Evolutionary conservation across 2,329 filamentous ascomycete genomes (phyloP).

Genomic region (Diaporthe destruens): DNA sequence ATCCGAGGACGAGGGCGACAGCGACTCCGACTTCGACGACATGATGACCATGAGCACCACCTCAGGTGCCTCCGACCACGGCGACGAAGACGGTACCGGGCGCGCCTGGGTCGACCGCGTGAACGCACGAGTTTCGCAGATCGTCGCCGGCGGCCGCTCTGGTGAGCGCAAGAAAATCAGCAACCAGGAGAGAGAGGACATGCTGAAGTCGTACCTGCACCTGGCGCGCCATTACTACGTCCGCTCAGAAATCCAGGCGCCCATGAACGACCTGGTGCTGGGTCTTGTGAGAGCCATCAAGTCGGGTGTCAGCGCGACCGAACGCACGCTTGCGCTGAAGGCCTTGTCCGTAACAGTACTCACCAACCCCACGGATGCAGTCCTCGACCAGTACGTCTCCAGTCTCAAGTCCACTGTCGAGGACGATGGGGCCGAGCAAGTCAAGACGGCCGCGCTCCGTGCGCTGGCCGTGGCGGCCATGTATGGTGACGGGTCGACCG

Average conservation of each 20-base stretch:
- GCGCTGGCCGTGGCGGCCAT: constrained; percentile 78
- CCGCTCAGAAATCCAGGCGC: constrained; percentile 70
- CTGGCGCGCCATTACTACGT: constrained; percentile 78
- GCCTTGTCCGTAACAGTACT: constrained; percentile 79
- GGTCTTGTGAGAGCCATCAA: constrained; percentile 79
- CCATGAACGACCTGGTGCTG: constrained; percentile 71
- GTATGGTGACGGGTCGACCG: constrained; percentile 79
- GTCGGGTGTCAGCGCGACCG: constrained; percentile 74
- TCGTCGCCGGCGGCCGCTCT: constrained; percentile 54
- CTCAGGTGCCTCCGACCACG: constrained; percentile 75
- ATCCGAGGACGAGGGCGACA: constrained; percentile 70
- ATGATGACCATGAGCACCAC: constrained; percentile 59
- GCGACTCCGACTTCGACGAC: constrained; percentile 66
- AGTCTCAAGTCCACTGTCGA: constrained; percentile 73
- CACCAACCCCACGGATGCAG: constrained; percentile 72
- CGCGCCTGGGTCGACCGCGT: constrained; percentile 72
- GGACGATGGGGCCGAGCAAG: constrained; percentile 76
- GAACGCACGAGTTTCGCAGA: constrained; percentile 75
- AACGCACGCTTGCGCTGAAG: constrained; percentile 78
- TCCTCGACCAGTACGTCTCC: constrained; percentile 73
- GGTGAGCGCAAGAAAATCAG: constrained; percentile 82
- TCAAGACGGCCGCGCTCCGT: constrained; percentile 80
- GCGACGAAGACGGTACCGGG: constrained; percentile 65
- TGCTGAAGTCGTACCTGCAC: constrained; percentile 71
- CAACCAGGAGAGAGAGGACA: constrained; percentile 75